Conservation (phyloP, 345 rosid species). For the Dipteronia sinensis region DNA sequence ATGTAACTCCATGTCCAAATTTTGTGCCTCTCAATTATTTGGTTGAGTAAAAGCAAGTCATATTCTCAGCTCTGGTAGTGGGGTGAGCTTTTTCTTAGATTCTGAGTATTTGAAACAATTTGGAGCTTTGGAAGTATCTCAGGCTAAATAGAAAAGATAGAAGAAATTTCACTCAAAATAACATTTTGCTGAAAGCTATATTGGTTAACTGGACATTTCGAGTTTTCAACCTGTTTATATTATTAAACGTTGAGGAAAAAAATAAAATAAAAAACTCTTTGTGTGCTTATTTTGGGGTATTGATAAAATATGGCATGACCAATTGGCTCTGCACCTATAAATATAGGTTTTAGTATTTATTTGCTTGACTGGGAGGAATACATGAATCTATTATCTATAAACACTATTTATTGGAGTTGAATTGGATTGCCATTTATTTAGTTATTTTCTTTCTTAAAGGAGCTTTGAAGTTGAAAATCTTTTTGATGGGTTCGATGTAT, state of each 20-base stretch:
- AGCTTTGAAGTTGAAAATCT: background rate
- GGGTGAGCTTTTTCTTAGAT: background rate
- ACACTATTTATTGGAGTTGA: background rate
- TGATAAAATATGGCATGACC: too few species aligned
- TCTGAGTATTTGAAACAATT: background rate
- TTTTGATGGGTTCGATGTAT: too few species aligned
- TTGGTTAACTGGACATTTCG: too few species aligned
- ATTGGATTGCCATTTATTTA: background rate
- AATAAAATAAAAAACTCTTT: too few species aligned
- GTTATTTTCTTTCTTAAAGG: background rate
- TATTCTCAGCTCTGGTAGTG: background rate
- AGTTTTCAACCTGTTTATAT: too few species aligned
- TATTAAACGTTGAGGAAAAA: too few species aligned
- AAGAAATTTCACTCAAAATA: too few species aligned
- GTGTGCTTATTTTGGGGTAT: too few species aligned
- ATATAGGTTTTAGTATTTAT: too few species aligned
- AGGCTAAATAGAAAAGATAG: background rate
- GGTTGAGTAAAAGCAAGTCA: background rate
- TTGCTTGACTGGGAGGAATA: background rate
- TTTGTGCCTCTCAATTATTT: background rate
- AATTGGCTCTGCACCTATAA: too few species aligned
- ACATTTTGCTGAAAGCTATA: too few species aligned
- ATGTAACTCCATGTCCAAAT: slow-evolving; percentile 9
- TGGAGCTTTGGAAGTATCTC: background rate
- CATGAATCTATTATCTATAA: background rate